Evolutionary conservation across 768 basidiomycete species (phyloP).

Genomic region (Pseudohyphozyma bogoriensis): DNA sequence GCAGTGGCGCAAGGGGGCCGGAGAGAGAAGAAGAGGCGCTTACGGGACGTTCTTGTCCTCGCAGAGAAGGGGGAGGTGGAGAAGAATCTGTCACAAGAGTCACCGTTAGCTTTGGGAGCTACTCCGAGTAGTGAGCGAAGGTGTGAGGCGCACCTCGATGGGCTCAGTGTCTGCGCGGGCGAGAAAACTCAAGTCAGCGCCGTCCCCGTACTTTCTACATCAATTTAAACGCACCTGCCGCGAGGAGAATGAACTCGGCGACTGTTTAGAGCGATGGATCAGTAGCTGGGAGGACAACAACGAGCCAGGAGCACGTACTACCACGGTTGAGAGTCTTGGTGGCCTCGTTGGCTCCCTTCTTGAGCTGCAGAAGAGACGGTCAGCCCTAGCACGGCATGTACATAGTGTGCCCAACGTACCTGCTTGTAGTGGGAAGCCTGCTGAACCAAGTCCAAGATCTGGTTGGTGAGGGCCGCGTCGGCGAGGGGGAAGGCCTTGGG

Average conservation of each 20-base stretch:
- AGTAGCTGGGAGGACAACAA: too few relatives aligned
- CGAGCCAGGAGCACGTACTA: too few relatives aligned
- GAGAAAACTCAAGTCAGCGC: neutral
- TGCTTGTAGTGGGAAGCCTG: constrained; percentile 89
- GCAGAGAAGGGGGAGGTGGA: constrained; percentile 92
- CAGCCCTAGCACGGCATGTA: neutral
- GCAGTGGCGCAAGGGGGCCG: neutral
- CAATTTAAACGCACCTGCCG: constrained; percentile 40
- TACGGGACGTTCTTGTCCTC: constrained; percentile 73
- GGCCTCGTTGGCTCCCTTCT: constrained; percentile 98
- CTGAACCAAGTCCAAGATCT: constrained; percentile 92
- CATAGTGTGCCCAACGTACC: constrained; percentile 13
- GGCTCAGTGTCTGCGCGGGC: constrained; percentile 76
- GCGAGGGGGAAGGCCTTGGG: constrained; percentile 44
- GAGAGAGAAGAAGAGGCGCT: constrained; percentile 8
- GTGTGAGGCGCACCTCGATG: constrained; percentile 58
- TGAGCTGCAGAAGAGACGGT: constrained; percentile 36
- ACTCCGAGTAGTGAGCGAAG: too few relatives aligned
- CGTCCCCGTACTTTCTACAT: neutral
- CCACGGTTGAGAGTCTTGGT: constrained; percentile 82
- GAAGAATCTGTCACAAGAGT: constrained; percentile 49
- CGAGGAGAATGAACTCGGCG: constrained; percentile 93
- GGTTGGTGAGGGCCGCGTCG: constrained; percentile 75
- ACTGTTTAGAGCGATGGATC: too few relatives aligned
- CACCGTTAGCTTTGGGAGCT: too few relatives aligned